phyloP scores from a whole-genome alignment of 177 flowering plant genomes.

The Vitis hybrid region DNA sequence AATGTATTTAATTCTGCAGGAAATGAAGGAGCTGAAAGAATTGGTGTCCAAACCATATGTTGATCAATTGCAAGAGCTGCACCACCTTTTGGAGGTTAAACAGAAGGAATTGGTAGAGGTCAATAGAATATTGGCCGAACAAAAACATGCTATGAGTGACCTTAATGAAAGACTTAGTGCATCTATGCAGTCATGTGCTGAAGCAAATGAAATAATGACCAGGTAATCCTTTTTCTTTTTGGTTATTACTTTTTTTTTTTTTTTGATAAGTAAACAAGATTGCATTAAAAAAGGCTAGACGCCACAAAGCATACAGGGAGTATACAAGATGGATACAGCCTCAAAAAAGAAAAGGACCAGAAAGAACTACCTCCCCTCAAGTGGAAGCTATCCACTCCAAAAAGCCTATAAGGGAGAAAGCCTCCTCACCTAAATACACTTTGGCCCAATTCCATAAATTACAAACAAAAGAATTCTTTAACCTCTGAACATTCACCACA shows the following conservation, averaged over 20 bases:
- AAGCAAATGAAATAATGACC: conserved; percentile 74
- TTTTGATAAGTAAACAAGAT: too few relatives aligned
- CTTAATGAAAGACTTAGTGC: conserved; percentile 70
- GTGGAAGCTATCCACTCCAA: too few relatives aligned
- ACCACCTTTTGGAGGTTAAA: conserved; percentile 45
- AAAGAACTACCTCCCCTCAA: too few relatives aligned
- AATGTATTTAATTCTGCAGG: conserved; percentile 41
- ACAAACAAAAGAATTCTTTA: too few relatives aligned
- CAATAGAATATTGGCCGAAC: conserved; percentile 54
- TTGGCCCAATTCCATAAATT: too few relatives aligned
- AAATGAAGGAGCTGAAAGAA: conserved; percentile 68
- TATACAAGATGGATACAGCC: too few relatives aligned
- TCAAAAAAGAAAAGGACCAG: too few relatives aligned
- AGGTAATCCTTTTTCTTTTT: conserved; percentile 42
- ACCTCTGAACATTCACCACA: too few relatives aligned
- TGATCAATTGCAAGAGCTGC: conserved; percentile 55
- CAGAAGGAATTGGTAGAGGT: conserved; percentile 61
- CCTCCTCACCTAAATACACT: too few relatives aligned
- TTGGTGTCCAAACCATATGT: conserved; percentile 50
- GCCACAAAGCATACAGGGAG: too few relatives aligned
- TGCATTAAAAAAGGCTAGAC: too few relatives aligned
- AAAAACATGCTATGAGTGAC: conserved; percentile 69
- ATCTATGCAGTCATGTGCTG: conserved; percentile 72
- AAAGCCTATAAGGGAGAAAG: too few relatives aligned
- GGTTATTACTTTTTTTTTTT: not conserved